Evolutionary conservation across 805 yeast species (phyloP).

Genomic region (Zygosaccharomyces bisporus): DNA sequence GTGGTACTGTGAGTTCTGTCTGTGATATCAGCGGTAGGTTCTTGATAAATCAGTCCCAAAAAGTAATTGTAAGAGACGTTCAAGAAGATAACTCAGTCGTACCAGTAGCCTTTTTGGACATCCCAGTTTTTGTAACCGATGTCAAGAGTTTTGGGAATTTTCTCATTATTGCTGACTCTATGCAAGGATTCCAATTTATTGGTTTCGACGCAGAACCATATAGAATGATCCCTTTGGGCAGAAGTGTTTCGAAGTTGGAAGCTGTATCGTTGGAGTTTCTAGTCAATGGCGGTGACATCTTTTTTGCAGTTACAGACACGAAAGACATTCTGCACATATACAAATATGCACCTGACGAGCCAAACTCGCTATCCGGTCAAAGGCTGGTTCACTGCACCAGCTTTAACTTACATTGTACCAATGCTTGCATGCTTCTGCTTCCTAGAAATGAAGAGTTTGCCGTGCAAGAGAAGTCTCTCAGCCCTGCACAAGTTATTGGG

Average conservation of each 20-base stretch:
- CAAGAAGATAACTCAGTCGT: constrained; percentile 82
- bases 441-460: constrained; percentile 37
- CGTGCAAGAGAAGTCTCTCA: constrained; percentile 17
- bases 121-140: constrained; percentile 74
- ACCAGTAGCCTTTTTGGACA: constrained; percentile 91
- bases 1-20: constrained; percentile 79
- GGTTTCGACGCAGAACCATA: constrained; percentile 97
- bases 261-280: constrained; percentile 62
- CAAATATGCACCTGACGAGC: constrained; percentile 90
- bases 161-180: constrained; percentile 74
- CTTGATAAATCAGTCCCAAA: constrained; percentile 82
- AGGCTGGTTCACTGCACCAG: constrained; percentile 64
- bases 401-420: constrained; percentile 61
- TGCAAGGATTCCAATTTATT: constrained; percentile 65
- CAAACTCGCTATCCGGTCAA: constrained; percentile 76
- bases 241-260: constrained; percentile 61
- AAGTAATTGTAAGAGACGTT: constrained; percentile 67
- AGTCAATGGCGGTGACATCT: constrained; percentile 64
- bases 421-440: constrained; percentile 50
- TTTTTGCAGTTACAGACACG: constrained; percentile 64
- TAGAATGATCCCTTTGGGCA: constrained; percentile 72
- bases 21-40: constrained; percentile 81
- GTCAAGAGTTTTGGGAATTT: constrained; percentile 80
- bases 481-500: constrained; percentile 61
- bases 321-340: constrained; percentile 63